These are phyloP conservation scores for Paramecium bursaria DNA, from an alignment of 73 alveolate species.

Conservation along the genomic window DNA sequence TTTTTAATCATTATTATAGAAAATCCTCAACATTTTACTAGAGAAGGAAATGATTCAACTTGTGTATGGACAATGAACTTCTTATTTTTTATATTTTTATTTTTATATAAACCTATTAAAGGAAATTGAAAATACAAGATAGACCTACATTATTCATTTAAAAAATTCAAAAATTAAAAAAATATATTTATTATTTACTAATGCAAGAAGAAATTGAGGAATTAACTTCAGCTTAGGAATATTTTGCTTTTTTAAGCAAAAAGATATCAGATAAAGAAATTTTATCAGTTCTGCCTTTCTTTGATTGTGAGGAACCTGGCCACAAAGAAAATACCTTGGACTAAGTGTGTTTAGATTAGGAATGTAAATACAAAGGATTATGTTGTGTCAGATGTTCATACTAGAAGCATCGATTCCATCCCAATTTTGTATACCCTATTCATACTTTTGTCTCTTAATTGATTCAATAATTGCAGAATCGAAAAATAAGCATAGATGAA, in stretches of 20 bases:
- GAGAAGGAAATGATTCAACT: too few species aligned
- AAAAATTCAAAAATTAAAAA: too few species aligned
- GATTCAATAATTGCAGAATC: slow-evolving; percentile 14
- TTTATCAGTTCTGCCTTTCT: slow-evolving; percentile 63
- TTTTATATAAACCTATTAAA: too few species aligned
- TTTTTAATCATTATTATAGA: too few species aligned
- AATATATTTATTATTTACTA: too few species aligned
- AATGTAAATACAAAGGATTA: slow-evolving; percentile 65
- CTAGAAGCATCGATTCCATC: slow-evolving; percentile 59
- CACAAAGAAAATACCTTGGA: slow-evolving; percentile 64
- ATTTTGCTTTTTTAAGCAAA: slow-evolving; percentile 63
- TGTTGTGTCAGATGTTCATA: slow-evolving; percentile 66
- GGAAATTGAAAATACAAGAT: too few species aligned
- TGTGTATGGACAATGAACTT: too few species aligned
- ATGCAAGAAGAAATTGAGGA: too few species aligned
- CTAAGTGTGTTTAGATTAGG: slow-evolving; percentile 66
- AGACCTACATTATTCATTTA: too few species aligned
- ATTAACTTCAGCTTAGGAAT: background rate
- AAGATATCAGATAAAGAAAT: slow-evolving; percentile 65
- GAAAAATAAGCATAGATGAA: slow-evolving; percentile 32
- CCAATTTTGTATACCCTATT: slow-evolving; percentile 33
- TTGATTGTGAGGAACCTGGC: slow-evolving; percentile 70
- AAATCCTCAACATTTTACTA: too few species aligned
- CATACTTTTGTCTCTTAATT: slow-evolving; percentile 61
- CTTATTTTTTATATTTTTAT: too few species aligned